Conservation (phyloP, 441 rosid species). For the Macaranga tanarius region DNA sequence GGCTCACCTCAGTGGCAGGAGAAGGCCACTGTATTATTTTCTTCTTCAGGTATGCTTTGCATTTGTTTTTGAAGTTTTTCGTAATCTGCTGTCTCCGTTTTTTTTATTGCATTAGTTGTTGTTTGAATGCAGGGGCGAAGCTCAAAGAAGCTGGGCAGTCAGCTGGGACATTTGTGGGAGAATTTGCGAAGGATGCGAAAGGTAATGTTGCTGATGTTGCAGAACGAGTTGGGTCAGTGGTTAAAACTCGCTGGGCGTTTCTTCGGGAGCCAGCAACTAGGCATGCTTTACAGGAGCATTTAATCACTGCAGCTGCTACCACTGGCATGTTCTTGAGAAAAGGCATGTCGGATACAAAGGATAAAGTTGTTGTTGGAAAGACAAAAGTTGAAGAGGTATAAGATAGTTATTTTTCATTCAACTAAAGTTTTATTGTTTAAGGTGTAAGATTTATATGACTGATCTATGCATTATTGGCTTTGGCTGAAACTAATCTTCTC, state of each 20-base stretch:
- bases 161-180: conserved; percentile 79
- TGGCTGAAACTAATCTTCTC: no score
- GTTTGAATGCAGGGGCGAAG: conserved; percentile 59
- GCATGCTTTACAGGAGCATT: conserved; percentile 78
- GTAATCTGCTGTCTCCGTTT: neutral
- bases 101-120: conserved; percentile 17
- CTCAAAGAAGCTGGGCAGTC: conserved; percentile 78
- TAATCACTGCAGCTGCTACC: conserved; percentile 87
- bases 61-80: neutral
- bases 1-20: conserved; percentile 85
- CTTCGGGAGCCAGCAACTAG: conserved; percentile 86
- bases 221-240: conserved; percentile 66
- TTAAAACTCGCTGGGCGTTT: conserved; percentile 76
- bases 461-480: neutral
- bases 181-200: conserved; percentile 88
- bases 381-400: conserved; percentile 93
- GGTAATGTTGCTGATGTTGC: conserved; percentile 82
- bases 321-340: conserved; percentile 79
- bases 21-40: conserved; percentile 74
- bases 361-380: conserved; percentile 85
- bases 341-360: conserved; percentile 83
- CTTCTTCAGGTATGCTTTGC: conserved; percentile 66
- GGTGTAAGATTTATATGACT: neutral
- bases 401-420: neutral
- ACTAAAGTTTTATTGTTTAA: neutral